phyloP scores from a whole-genome alignment of 192 early-diverging fungal genomes.

The Glomus cerebriforme region DNA sequence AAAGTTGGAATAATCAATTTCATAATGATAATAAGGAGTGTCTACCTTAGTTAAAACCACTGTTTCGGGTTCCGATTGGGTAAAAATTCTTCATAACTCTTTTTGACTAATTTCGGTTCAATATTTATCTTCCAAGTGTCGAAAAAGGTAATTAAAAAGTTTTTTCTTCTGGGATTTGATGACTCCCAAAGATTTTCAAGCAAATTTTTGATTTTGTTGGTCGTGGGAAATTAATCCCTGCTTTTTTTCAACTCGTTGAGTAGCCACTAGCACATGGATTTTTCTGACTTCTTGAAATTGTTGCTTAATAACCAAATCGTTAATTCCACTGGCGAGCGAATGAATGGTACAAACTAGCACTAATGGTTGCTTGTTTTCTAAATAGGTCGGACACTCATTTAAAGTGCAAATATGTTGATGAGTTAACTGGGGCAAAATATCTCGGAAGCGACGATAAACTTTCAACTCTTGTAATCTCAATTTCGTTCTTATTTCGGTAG shows the following conservation, averaged over 20 bases:
- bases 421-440: background rate
- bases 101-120: background rate
- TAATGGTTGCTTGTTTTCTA: background rate
- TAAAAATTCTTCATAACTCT: conserved; percentile 11
- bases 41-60: background rate
- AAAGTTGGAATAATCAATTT: background rate
- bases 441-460: background rate
- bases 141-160: conserved; percentile 19
- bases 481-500: background rate
- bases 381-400: background rate
- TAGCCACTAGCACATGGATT: background rate
- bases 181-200: background rate
- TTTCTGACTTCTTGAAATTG: conserved; percentile 5
- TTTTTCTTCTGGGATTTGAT: background rate
- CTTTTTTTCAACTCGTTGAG: background rate
- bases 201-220: background rate
- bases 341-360: conserved; percentile 1
- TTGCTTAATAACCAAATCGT: background rate
- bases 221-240: background rate
- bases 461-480: background rate
- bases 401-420: background rate
- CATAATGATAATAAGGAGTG: background rate
- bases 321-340: background rate
- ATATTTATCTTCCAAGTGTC: background rate
- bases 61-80: background rate